phyloP scores from a whole-genome alignment of 441 rosid species.

The Kokia cookei region DNA sequence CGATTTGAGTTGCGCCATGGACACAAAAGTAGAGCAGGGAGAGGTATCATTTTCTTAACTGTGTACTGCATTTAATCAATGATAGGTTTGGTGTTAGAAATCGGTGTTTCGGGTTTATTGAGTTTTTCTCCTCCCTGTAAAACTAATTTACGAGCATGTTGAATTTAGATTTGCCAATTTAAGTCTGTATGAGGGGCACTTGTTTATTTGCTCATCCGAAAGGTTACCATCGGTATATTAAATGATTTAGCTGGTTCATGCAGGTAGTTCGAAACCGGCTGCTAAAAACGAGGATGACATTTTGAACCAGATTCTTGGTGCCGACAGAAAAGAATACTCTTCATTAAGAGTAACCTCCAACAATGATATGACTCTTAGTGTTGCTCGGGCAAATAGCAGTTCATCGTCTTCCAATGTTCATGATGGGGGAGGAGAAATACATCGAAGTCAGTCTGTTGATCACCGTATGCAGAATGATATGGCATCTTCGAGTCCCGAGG shows the following conservation, averaged over 20 bases:
- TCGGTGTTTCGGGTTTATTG: neutral
- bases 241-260: conserved; percentile 10
- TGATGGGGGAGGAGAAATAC: conserved; percentile 30
- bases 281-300: conserved; percentile 61
- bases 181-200: neutral
- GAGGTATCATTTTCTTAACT: conserved; percentile 32
- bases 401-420: conserved; percentile 27
- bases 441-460: conserved; percentile 22
- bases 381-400: conserved; percentile 36
- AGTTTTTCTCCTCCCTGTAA: neutral
- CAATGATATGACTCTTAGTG: conserved; percentile 20
- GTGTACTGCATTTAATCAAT: neutral
- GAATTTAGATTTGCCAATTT: neutral
- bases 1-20: conserved; percentile 87
- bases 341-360: conserved; percentile 33
- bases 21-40: conserved; percentile 41
- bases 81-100: neutral
- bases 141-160: neutral
- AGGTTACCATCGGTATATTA: neutral
- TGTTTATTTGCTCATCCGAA: neutral
- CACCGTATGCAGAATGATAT: conserved; percentile 21
- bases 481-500: conserved; percentile 52
- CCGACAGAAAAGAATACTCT: conserved; percentile 27
- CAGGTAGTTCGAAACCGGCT: conserved; percentile 48
- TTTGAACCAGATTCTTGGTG: conserved; percentile 53